These are phyloP conservation scores for Xylaria sp. DNA, from an alignment of 2,329 filamentous ascomycete species.

Conservation along the genomic window DNA sequence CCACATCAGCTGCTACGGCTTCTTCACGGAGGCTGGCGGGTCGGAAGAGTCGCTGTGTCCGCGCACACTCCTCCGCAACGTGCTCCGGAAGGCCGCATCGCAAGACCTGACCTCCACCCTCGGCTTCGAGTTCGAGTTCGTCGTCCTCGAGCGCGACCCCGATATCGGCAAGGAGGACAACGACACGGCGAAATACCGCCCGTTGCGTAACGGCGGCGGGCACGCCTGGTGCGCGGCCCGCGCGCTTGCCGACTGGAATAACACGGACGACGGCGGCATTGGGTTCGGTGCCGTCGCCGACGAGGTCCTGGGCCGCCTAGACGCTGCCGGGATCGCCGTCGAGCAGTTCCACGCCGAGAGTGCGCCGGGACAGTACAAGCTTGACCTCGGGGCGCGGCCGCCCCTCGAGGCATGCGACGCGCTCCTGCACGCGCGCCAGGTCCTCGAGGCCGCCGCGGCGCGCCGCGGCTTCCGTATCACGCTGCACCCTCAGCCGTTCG, in stretches of 20 bases:
- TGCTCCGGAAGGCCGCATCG: slow-evolving; percentile 53
- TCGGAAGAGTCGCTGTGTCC: slow-evolving; percentile 62
- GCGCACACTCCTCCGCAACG: slow-evolving; percentile 60
- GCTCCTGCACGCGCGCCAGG: slow-evolving; percentile 70
- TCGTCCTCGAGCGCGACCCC: slow-evolving; percentile 61
- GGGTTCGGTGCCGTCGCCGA: slow-evolving; percentile 61
- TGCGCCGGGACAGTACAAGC: slow-evolving; percentile 75
- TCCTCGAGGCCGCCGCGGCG: slow-evolving; percentile 66
- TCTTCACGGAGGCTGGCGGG: slow-evolving; percentile 63
- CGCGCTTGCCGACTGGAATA: slow-evolving; percentile 62
- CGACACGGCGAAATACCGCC: slow-evolving; percentile 37
- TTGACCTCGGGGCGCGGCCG: slow-evolving; percentile 66
- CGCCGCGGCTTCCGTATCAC: slow-evolving; percentile 68
- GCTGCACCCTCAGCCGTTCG: slow-evolving; percentile 71
- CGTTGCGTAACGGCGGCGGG: slow-evolving; percentile 58
- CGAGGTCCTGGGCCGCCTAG: slow-evolving; percentile 65
- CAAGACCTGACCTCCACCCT: slow-evolving; percentile 63
- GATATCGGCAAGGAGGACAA: slow-evolving; percentile 31
- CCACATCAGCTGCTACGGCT: slow-evolving; percentile 68
- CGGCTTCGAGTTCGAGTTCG: slow-evolving; percentile 82
- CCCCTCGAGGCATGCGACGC: slow-evolving; percentile 72
- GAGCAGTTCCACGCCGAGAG: slow-evolving; percentile 77
- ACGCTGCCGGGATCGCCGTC: slow-evolving; percentile 64
- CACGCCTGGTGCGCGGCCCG: slow-evolving; percentile 74
- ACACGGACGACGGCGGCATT: slow-evolving; percentile 35